Base-by-base conservation (phyloP, 2,329 filamentous ascomycete species). In the Pseudonectria buxi region DNA sequence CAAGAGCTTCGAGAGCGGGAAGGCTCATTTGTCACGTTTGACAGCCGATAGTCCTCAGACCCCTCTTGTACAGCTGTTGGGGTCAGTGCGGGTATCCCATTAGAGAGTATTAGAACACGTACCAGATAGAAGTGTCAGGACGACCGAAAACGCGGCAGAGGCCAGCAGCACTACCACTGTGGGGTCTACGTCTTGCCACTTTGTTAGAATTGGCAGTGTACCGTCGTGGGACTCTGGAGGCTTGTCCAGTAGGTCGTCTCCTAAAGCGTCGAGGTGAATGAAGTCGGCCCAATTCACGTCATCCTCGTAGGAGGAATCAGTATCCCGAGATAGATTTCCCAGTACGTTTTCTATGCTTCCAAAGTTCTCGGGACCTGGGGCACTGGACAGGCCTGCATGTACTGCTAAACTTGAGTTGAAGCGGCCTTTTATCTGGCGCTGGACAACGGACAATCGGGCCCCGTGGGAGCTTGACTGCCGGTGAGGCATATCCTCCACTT, bases 61-160 rank as follows among this genome's bases (percentile, higher is more conserved):
- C 32, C 41, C 18, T 50, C 43, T 41, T 49, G 47, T 18, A 47
- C 43, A 6, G 37, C 47, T 51, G 22, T 6, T 14, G n/a, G 30
- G 10, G 10, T 30, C 12, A 14, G 7, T 16, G 28, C 13, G 9
- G 14, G 26, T 10, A 13, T 27, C 30, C 39, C n/a, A 41, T 35
- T 28, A 14, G 5, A 26, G 7, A 16, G 5, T 4, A 10, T 12
- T 11, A 16, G 12, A 12, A 15, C 5, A 35, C 45, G 39, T 38
- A 52, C 49, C 37, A 2, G 43, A 41, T 18, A 47, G 30, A 5
- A 39, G 34, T 7, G 43, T 32, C 14, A 50, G 26, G 3, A 42
- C 33, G 25, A 49, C 27, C 2, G 47, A 45, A 26, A 51, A 51
- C 4, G 46, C 49, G 11, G 51, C 46, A 3, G 49, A 52, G 10